These are phyloP conservation scores for Rhizoclosmatium sp. DNA, from an alignment of 192 early-diverging fungal genomes.

Conservation along the genomic window DNA sequence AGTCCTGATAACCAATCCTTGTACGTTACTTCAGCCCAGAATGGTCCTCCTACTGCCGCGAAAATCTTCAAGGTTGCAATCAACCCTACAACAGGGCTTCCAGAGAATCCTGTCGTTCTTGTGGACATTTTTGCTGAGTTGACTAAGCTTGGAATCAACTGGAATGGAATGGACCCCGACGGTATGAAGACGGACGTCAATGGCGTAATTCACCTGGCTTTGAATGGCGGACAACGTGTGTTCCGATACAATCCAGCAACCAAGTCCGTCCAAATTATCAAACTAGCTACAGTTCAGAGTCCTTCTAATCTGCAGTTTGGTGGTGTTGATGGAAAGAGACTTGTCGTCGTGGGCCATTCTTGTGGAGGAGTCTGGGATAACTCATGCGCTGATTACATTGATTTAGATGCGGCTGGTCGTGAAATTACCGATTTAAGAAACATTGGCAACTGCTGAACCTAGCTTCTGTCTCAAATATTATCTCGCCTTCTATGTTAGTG, in stretches of 20 bases:
- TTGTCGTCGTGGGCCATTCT: not conserved
- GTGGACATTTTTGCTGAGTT: not conserved
- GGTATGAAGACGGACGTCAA: constrained; percentile 6
- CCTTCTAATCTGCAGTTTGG: constrained; percentile 14
- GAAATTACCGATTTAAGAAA: too few relatives aligned
- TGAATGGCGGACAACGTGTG: constrained; percentile 3
- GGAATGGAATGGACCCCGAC: not conserved
- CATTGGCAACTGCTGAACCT: too few relatives aligned
- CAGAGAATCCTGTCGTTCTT: constrained; percentile 3
- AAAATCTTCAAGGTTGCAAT: not conserved
- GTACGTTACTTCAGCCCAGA: not conserved
- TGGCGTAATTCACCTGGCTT: not conserved
- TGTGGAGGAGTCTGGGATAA: not conserved
- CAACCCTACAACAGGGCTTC: not conserved
- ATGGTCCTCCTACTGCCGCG: not conserved
- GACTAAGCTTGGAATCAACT: not conserved
- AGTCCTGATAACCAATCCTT: not conserved
- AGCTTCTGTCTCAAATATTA: too few relatives aligned
- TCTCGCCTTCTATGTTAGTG: too few relatives aligned
- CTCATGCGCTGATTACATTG: constrained; percentile 9
- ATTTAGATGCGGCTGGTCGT: not conserved
- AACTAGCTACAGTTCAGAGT: not conserved
- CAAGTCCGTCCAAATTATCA: not conserved
- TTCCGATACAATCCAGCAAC: constrained; percentile 10
- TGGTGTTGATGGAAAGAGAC: not conserved